Evolutionary conservation across 2,329 filamentous ascomycete species (phyloP), one percentile per base, ranked within the genome.

Genomic region (Hymenoscyphus linearis): DNA sequence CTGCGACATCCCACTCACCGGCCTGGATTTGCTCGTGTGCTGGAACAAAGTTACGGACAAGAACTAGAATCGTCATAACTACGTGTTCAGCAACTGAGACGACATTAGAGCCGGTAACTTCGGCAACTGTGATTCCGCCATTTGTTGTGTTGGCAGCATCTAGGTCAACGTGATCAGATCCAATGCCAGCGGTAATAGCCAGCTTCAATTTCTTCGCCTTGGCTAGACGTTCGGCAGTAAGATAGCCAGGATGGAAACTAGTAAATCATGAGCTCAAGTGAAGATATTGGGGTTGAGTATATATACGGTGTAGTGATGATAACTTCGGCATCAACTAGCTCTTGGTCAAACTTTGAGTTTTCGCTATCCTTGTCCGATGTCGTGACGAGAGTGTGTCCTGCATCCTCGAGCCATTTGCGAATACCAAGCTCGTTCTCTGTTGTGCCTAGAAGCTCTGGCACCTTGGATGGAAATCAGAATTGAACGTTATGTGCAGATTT

Each of bases 141-240:
- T 99, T 99, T 80, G 93, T 97, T 82, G 88, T 93, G 89, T 98
- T 98, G 77, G 95, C 95, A 27, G 68, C 67, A 52, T 98, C 87
- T 66, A 98, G 86, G 80, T 99, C 95, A 75, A 99, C 91, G 79
- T 99, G 95, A 81, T 99, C 95, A 58, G 93, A 98, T 69, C 95
- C 95, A 74, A 99, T 96, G 82, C 95, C 95, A 71, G 95, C 95
- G 57, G 95, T 99, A 77, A 99, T 80, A 76, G 93, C 93, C 65
- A 99, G 82, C 87, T 98, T 98, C 73, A 99, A 89, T 62, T 99
- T 98, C 89, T 98, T 98, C 70, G 95, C 95, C 82, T 95, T 96
- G 73, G 91, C 91, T 60, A 99, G 87, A 74, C 95, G 93, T 82
- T 98, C 93, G 59, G 91, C 91, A 56, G 90, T 98, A 62, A 99